phyloP scores from a whole-genome alignment of 2,329 filamentous ascomycete genomes.

The Colletotrichum australisinense region DNA sequence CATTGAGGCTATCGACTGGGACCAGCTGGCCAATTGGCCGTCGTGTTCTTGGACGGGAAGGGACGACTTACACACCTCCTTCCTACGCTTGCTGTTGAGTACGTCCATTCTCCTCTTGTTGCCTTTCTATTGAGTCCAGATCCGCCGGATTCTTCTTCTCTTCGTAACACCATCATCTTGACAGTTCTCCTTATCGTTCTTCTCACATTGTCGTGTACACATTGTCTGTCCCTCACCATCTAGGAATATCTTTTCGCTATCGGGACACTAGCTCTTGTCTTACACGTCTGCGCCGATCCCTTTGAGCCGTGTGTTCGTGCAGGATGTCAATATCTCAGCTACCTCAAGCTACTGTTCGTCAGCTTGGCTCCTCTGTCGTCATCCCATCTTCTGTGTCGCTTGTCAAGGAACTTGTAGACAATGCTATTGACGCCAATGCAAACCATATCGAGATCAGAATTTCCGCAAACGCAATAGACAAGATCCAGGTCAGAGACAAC shows the following conservation, averaged over 20 bases:
- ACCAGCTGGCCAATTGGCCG: background rate
- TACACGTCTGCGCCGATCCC: background rate
- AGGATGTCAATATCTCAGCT: constrained; percentile 63
- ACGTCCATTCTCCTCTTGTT: background rate
- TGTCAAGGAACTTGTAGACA: constrained; percentile 83
- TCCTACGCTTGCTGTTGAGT: background rate
- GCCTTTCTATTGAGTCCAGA: background rate
- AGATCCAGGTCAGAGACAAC: constrained; percentile 78
- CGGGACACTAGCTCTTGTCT: background rate
- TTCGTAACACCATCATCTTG: background rate
- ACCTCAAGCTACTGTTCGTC: constrained; percentile 59
- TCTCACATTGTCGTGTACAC: background rate
- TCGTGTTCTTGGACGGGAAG: background rate
- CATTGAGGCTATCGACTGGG: background rate
- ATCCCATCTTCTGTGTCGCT: constrained; percentile 70
- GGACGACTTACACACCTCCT: constrained; percentile 8
- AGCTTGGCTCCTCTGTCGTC: constrained; percentile 70
- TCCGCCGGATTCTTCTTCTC: background rate
- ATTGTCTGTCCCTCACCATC: background rate
- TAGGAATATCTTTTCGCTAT: background rate
- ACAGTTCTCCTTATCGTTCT: background rate
- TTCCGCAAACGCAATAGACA: constrained; percentile 74
- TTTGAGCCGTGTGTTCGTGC: background rate
- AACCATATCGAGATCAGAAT: constrained; percentile 74
- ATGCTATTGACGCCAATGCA: constrained; percentile 78